A percentile compares a stretch with the other conserved stretches of the same genome.
phyloP scores from a whole-genome alignment of 2,329 filamentous ascomycete species.

The Colletotrichum filicis region DNA sequence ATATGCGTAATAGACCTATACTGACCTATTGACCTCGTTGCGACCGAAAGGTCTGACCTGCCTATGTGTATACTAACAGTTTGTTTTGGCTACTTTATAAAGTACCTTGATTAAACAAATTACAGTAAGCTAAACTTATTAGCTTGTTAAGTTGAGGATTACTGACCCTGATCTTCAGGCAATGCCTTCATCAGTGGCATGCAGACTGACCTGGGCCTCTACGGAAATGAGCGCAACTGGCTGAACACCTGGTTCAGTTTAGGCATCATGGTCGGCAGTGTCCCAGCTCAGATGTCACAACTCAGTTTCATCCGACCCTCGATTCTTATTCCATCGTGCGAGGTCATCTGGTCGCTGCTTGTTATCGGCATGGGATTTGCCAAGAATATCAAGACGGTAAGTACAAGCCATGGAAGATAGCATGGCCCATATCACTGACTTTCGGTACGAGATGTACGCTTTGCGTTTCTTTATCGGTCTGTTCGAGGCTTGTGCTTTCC shows the following conservation, averaged over 20 bases:
- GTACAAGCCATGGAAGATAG: background rate
- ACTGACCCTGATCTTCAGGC: background rate
- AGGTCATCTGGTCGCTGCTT: slow-evolving; percentile 38
- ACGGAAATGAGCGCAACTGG: slow-evolving; percentile 41
- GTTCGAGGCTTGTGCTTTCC: slow-evolving; percentile 47
- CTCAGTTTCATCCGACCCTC: slow-evolving; percentile 41
- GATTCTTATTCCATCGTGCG: slow-evolving; percentile 41
- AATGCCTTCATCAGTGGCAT: slow-evolving; percentile 43
- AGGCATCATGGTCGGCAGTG: slow-evolving; percentile 39
- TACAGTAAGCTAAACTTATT: slow-evolving; percentile 36
- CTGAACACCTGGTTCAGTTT: slow-evolving; percentile 38
- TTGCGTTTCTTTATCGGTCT: slow-evolving; percentile 56
- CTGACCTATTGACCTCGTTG: too few species aligned
- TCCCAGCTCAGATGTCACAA: slow-evolving; percentile 41
- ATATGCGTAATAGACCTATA: too few species aligned
- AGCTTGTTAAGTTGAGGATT: slow-evolving; percentile 4
- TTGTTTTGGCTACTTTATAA: slow-evolving; percentile 24
- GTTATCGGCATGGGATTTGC: slow-evolving; percentile 35
- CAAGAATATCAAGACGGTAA: slow-evolving; percentile 39
- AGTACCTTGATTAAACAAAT: slow-evolving; percentile 45
- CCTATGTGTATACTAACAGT: too few species aligned
- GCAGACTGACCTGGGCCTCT: slow-evolving; percentile 40
- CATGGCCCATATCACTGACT: background rate
- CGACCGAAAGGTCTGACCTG: too few species aligned
- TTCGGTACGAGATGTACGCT: slow-evolving; percentile 47